Conservation (phyloP, 2,329 filamentous ascomycete genomes). For the Rutstroemia sp. region DNA sequence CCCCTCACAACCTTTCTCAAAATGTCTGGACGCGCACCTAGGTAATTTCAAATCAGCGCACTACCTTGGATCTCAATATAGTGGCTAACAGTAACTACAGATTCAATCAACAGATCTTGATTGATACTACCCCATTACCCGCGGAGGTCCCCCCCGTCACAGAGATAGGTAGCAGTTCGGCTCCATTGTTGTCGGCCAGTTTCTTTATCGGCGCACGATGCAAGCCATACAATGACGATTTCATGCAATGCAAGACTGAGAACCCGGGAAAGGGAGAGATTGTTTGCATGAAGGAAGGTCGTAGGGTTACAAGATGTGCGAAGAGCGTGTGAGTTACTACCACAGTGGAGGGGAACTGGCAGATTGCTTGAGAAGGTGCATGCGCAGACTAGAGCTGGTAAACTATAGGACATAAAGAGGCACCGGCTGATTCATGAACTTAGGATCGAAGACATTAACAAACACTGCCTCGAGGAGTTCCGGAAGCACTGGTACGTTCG, state of each 20-base stretch:
- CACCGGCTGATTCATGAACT: slow-evolving; percentile 7
- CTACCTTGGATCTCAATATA: background rate
- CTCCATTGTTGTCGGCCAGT: slow-evolving; percentile 81
- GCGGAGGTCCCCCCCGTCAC: slow-evolving; percentile 85
- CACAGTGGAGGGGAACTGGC: background rate
- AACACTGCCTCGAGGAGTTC: slow-evolving; percentile 86
- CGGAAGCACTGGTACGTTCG: slow-evolving; percentile 62
- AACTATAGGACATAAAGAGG: background rate
- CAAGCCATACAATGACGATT: slow-evolving; percentile 95
- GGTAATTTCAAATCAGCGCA: slow-evolving; percentile 12
- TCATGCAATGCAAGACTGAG: slow-evolving; percentile 99
- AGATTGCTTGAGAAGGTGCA: too few species aligned
- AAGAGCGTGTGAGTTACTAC: slow-evolving; percentile 74
- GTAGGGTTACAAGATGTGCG: slow-evolving; percentile 93
- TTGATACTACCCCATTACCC: slow-evolving; percentile 94
- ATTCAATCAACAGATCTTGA: slow-evolving; percentile 88
- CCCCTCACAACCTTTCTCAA: slow-evolving; percentile 16
- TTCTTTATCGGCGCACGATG: slow-evolving; percentile 98
- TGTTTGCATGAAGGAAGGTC: slow-evolving; percentile 92
- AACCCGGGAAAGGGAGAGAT: slow-evolving; percentile 84
- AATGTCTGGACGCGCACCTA: slow-evolving; percentile 27
- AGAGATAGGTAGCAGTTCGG: slow-evolving; percentile 89
- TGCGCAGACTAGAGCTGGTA: background rate
- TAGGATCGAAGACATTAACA: slow-evolving; percentile 93
- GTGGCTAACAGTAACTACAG: slow-evolving; percentile 43